Conservation (phyloP, 1,284 basidiomycete species). For the Trichosporon coremiiforme region DNA sequence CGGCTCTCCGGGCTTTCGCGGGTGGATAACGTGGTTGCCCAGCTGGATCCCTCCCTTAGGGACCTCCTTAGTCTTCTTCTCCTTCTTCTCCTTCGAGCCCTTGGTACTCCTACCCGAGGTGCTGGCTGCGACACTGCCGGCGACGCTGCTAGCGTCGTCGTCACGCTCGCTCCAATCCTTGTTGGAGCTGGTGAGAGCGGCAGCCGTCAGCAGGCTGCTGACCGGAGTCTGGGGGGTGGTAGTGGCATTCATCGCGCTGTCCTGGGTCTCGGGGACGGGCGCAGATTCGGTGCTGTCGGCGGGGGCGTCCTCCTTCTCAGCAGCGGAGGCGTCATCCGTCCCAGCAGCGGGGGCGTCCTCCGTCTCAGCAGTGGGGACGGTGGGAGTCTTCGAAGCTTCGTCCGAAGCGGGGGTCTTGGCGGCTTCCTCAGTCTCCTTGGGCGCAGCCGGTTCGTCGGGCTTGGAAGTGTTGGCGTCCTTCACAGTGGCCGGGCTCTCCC, state of each 20-base stretch:
- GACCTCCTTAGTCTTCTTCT: constrained; percentile 8
- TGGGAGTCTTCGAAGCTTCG: too few species aligned
- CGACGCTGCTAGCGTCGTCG: constrained; percentile 18
- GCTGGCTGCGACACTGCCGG: constrained; percentile 5
- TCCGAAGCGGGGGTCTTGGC: too few species aligned
- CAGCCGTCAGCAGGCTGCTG: background rate
- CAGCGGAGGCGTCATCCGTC: too few species aligned
- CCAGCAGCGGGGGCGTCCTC: too few species aligned
- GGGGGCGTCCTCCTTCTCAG: background rate
- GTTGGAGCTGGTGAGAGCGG: constrained; percentile 14
- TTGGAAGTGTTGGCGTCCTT: background rate
- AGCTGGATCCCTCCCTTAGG: constrained; percentile 10
- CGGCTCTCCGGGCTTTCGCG: constrained; percentile 13
- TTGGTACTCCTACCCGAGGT: background rate
- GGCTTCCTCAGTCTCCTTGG: background rate
- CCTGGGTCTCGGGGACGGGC: background rate
- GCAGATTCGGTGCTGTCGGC: background rate
- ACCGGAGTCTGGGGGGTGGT: background rate
- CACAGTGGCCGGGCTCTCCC: background rate
- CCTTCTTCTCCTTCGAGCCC: constrained; percentile 14
- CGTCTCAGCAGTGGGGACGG: too few species aligned
- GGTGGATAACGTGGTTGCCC: constrained; percentile 15
- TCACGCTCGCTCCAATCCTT: constrained; percentile 14
- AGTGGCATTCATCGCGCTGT: background rate
- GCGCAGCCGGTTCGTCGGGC: background rate